A percentile compares a stretch with the other conserved stretches of the same genome.
phyloP scores from a whole-genome alignment of 768 basidiomycete genomes.

The Suillus plorans region DNA sequence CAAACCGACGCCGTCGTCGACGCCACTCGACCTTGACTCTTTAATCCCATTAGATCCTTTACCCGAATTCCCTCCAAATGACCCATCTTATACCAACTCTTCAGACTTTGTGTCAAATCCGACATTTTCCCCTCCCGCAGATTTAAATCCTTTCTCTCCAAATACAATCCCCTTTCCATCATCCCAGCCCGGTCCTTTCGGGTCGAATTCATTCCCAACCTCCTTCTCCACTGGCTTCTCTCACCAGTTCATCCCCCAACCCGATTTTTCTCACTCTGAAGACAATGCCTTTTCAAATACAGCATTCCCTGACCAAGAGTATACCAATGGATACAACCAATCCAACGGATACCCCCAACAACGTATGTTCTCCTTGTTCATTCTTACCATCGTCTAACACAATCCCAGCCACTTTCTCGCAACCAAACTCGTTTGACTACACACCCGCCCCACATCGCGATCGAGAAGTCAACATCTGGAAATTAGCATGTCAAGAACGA shows the following conservation, averaged over 20 bases:
- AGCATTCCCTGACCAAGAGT: not conserved
- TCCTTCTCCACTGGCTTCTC: not conserved
- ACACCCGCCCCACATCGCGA: slow-evolving; percentile 30
- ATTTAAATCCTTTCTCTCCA: not conserved
- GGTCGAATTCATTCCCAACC: not conserved
- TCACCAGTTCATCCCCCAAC: slow-evolving; percentile 1
- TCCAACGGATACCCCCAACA: slow-evolving; percentile 3
- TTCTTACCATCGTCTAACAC: not conserved
- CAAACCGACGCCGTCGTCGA: not conserved
- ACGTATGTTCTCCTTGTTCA: not conserved
- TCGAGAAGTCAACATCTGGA: slow-evolving; percentile 36
- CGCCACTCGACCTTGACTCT: slow-evolving; percentile 23
- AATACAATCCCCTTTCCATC: not conserved
- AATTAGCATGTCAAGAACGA: slow-evolving; percentile 34
- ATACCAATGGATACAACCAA: not conserved
- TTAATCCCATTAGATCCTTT: slow-evolving; percentile 28
- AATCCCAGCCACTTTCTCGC: not conserved
- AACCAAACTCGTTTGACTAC: slow-evolving; percentile 3
- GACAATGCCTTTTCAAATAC: not conserved
- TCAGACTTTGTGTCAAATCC: not conserved
- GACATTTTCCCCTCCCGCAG: not conserved
- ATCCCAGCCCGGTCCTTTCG: not conserved
- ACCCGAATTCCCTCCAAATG: slow-evolving; percentile 5
- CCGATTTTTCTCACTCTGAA: not conserved
- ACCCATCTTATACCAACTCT: not conserved